Conservation (phyloP, 371 early-diverging fungal species). For the Blakeslea trispora region DNA sequence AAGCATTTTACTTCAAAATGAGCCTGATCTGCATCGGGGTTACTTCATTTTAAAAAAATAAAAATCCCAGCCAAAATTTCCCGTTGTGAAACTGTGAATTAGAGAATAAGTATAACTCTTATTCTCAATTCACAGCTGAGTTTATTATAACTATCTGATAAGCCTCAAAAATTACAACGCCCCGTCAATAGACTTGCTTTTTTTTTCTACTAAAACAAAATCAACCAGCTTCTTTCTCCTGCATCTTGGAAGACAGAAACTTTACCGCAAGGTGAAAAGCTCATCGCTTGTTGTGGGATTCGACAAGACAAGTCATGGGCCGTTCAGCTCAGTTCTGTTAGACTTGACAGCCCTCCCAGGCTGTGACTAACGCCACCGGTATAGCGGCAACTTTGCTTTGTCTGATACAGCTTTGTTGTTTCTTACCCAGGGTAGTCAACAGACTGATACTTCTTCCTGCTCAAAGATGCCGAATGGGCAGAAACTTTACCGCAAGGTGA, state of each 20-base stretch:
- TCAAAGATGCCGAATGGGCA: too few relatives aligned
- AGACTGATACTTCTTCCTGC: not conserved
- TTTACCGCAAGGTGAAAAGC: not conserved
- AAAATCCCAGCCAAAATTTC: too few relatives aligned
- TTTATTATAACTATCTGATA: too few relatives aligned
- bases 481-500: constrained; percentile 1
- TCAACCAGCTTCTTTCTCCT: not conserved
- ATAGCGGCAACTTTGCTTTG: not conserved
- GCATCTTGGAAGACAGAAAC: constrained; percentile 2
- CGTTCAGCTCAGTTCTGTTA: constrained; percentile 3
- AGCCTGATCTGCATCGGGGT: too few relatives aligned
- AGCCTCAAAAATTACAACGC: too few relatives aligned
- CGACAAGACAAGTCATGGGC: not conserved
- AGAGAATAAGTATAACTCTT: too few relatives aligned
- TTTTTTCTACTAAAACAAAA: not conserved
- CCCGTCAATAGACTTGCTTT: too few relatives aligned
- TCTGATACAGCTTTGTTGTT: not conserved
- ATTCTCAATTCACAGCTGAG: too few relatives aligned
- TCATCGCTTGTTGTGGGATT: not conserved
- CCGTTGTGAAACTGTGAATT: too few relatives aligned
- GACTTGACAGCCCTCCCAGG: constrained; percentile 1
- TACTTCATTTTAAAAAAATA: too few relatives aligned
- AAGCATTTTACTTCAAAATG: too few relatives aligned
- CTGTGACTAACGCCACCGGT: not conserved
- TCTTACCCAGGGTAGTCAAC: constrained; percentile 3